Conservation (phyloP, 2,329 filamentous ascomycete genomes). For the Ascochyta rabiei region DNA sequence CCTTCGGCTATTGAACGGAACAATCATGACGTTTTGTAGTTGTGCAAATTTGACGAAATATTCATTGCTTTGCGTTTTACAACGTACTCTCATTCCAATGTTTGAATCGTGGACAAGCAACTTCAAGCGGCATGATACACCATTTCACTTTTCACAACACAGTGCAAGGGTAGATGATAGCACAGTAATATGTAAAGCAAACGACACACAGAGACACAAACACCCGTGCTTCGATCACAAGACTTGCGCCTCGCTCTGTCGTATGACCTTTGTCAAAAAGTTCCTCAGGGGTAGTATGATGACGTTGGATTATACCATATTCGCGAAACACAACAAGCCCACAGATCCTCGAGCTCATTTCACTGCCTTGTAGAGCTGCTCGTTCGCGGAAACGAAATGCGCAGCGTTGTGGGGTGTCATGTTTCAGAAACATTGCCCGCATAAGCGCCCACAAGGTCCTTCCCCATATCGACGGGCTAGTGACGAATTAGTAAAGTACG, state of each 20-base stretch:
- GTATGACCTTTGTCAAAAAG: too few species aligned
- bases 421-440: constrained; percentile 5
- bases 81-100: not conserved
- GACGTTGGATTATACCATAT: too few species aligned
- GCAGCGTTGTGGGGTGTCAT: not conserved
- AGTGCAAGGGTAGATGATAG: constrained; percentile 1
- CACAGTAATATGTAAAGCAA: constrained; percentile 34
- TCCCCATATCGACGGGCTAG: not conserved
- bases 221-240: too few species aligned
- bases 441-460: not conserved
- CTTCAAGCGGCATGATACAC: constrained; percentile 36
- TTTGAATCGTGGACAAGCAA: constrained; percentile 36
- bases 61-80: not conserved
- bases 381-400: constrained; percentile 2
- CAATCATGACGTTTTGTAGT: not conserved
- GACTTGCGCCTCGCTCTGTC: too few species aligned
- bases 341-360: not conserved
- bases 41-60: not conserved
- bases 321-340: not conserved
- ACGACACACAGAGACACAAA: constrained; percentile 16
- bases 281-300: too few species aligned
- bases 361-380: not conserved
- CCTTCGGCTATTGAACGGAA: not conserved
- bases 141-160: constrained; percentile 26
- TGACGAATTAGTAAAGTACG: not conserved